Evolutionary conservation across 306 rosid species (phyloP).

Genomic region (Rubus idaeus): DNA sequence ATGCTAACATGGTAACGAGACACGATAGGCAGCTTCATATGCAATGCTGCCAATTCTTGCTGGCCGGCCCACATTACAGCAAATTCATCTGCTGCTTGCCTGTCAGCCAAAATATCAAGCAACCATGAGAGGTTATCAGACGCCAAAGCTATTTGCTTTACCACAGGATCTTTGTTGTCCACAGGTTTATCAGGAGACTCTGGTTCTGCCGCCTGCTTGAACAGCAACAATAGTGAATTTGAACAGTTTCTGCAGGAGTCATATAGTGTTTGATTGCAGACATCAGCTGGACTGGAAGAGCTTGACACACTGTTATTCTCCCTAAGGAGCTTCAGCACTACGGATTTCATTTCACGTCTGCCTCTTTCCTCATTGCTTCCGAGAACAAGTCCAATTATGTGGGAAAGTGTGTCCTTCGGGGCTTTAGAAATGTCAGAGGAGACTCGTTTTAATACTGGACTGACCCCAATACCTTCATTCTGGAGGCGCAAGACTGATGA

Average conservation of each 20-base stretch:
- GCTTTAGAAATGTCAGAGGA: conserved; percentile 62
- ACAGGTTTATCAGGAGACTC: conserved; percentile 38
- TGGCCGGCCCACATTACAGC: conserved; percentile 78
- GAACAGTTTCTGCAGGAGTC: conserved; percentile 64
- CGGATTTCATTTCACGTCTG: conserved; percentile 85
- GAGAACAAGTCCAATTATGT: conserved; percentile 78
- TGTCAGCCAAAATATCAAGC: conserved; percentile 77
- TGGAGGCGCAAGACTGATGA: conserved; percentile 70
- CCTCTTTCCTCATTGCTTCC: conserved; percentile 85
- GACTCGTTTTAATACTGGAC: conserved; percentile 82
- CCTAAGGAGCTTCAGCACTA: conserved; percentile 79
- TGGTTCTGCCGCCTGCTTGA: conserved; percentile 68
- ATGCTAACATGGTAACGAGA: conserved; percentile 76
- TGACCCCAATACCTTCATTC: conserved; percentile 65
- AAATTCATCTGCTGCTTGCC: conserved; percentile 84
- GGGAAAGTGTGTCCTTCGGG: conserved; percentile 67
- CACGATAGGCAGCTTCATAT: conserved; percentile 52
- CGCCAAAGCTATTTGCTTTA: conserved; percentile 67
- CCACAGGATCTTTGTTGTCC: conserved; percentile 49
- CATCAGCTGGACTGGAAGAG: conserved; percentile 45
- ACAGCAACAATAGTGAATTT: conserved; percentile 52
- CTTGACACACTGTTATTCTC: conserved; percentile 60
- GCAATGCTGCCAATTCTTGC: conserved; percentile 72
- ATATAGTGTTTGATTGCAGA: conserved; percentile 58
- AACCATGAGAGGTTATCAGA: conserved; percentile 88